Evolutionary conservation across 1,139 yeast species (phyloP).

Genomic region (Pneumocystis sp.): DNA sequence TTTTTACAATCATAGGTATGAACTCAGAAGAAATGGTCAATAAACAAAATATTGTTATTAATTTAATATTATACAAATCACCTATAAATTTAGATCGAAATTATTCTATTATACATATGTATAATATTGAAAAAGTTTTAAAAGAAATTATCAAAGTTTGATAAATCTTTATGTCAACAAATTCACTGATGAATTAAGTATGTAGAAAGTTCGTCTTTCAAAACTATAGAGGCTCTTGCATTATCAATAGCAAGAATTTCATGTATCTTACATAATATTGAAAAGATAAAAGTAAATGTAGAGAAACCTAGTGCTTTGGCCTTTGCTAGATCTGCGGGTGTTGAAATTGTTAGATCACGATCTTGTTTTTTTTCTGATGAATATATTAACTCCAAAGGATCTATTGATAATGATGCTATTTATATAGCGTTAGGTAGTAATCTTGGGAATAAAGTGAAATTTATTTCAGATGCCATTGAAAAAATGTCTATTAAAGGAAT

Average conservation of each 20-base stretch:
- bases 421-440: slow-evolving; percentile 86
- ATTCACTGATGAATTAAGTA: slow-evolving; percentile 30
- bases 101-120: slow-evolving; percentile 15
- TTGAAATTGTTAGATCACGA: slow-evolving; percentile 41
- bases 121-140: slow-evolving; percentile 22
- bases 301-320: slow-evolving; percentile 81
- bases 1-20: slow-evolving; percentile 74
- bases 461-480: slow-evolving; percentile 45
- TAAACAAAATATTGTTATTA: slow-evolving; percentile 58
- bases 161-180: neutral
- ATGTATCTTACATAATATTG: slow-evolving; percentile 28
- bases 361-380: slow-evolving; percentile 22
- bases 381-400: slow-evolving; percentile 2
- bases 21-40: slow-evolving; percentile 76
- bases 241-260: slow-evolving; percentile 54
- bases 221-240: slow-evolving; percentile 86
- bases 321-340: slow-evolving; percentile 82
- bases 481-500: slow-evolving; percentile 34
- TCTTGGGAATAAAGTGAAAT: slow-evolving; percentile 51
- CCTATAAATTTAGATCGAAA: neutral
- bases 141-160: slow-evolving; percentile 17
- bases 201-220: slow-evolving; percentile 62
- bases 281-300: slow-evolving; percentile 43
- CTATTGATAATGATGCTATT: slow-evolving; percentile 35
- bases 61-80: slow-evolving; percentile 31